Base-by-base conservation (phyloP, 2,329 filamentous ascomycete species). In the Cercospora sp. region DNA sequence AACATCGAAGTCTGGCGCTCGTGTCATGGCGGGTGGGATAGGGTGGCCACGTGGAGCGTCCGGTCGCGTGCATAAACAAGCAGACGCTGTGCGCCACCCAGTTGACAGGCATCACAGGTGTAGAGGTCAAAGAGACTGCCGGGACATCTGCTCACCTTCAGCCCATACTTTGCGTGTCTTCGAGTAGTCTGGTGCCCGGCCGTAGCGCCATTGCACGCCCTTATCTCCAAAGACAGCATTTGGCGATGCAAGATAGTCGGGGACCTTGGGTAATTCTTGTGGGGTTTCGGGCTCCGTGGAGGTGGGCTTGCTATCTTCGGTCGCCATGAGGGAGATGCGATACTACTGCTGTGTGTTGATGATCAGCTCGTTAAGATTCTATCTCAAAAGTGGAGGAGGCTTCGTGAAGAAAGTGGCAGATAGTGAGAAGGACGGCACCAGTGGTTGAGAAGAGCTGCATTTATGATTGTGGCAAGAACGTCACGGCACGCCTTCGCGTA, bases 91-190 rank as follows among this genome's bases (percentile, higher is more conserved):
- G 58, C 26, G 18, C 33, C 59, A 23, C 42, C 58, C 18, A 36
- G 30, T 51, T 33, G 60, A 60, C 58, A 63, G 55, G 59, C 55
- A 45, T 57, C 60, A 51, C 60, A 26, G 48, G 33, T 60, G 60
- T 33, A 16, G 57, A 42, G 23, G 16, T 59, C 18, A 20, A 42
- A 20, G 18, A 42, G 5, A 12, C 33, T 53, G 36, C 20, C 13
- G 31, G 20, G 31, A 36, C 62, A 45, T 36, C 26, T 23, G 58
- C 84, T 78, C 77, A 90, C 88, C 87, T 73, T 88, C 81, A 70
- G 81, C 80, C 76, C 83, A 90, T 53, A 87, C 82, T 66, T 84
- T 83, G 42, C 89, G 82, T 2, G 88, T 90, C 75, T 88, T 89
- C 42, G 82, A 83, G 77, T 91, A 91, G 75, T 90, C 88, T 1